Evolutionary conservation across 169 alveolate species (phyloP).

Genomic region (Plasmodium knowlesi): DNA sequence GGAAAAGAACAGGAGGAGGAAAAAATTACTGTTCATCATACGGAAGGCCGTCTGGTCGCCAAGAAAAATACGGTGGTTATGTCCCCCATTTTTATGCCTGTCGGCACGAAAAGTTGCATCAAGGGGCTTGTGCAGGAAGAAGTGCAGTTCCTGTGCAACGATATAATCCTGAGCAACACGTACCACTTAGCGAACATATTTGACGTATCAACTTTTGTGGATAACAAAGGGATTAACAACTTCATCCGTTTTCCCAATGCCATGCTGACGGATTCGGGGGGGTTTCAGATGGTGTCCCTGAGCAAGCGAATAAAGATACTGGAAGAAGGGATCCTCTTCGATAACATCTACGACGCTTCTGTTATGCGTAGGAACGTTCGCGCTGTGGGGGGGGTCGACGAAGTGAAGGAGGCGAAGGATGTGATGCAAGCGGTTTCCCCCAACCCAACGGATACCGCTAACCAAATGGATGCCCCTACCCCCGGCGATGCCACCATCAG

Average conservation of each 20-base stretch:
- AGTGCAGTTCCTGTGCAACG: constrained; percentile 76
- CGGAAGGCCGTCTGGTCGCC: constrained; percentile 85
- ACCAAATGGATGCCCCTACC: no score
- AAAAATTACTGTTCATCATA: no score
- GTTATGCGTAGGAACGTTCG: constrained; percentile 12
- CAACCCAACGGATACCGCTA: no score
- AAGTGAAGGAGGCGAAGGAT: not conserved
- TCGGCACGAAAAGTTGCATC: constrained; percentile 97
- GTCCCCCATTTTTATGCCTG: constrained; percentile 99
- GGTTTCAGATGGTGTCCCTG: constrained; percentile 96
- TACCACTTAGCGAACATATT: constrained; percentile 97
- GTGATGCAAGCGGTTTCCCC: not conserved
- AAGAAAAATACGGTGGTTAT: constrained; percentile 95
- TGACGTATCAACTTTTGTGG: constrained; percentile 92
- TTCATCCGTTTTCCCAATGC: constrained; percentile 95
- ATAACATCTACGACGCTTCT: constrained; percentile 85
- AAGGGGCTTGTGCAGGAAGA: constrained; percentile 79
- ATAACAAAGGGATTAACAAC: constrained; percentile 94
- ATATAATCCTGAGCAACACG: constrained; percentile 95
- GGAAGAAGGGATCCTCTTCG: constrained; percentile 97
- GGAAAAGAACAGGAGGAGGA: no score
- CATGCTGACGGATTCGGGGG: constrained; percentile 98
- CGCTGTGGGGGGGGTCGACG: not conserved
- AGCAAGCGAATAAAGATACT: constrained; percentile 89
- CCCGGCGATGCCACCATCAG: no score